Conservation (phyloP, 176 grass and related monocot genomes). For the Metroxylon sagu region DNA sequence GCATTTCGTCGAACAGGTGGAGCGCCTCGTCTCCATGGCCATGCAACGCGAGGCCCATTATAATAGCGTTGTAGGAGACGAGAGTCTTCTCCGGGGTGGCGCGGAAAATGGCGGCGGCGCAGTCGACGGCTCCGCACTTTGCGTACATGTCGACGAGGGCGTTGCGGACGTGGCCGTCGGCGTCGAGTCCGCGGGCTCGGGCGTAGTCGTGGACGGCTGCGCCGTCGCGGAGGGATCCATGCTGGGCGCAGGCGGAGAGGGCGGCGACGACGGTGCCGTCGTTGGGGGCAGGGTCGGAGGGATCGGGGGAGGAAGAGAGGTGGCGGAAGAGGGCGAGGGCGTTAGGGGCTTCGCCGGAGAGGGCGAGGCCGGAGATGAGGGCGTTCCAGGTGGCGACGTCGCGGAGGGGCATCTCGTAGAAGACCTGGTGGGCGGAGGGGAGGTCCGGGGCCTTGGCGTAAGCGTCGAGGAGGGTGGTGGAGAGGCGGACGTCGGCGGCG, state of each 20-base stretch:
- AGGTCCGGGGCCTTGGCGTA: slow-evolving; percentile 49
- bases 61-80: slow-evolving; percentile 64
- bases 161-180: slow-evolving; percentile 43
- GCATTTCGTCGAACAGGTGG: slow-evolving; percentile 69
- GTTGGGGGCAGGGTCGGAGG: slow-evolving; percentile 36
- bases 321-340: slow-evolving; percentile 51
- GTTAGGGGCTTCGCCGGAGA: slow-evolving; percentile 38
- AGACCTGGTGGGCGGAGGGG: slow-evolving; percentile 35
- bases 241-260: slow-evolving; percentile 58
- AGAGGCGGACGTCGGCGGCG: slow-evolving; percentile 39
- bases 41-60: slow-evolving; percentile 59
- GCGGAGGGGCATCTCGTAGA: slow-evolving; percentile 55
- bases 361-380: slow-evolving; percentile 49
- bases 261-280: slow-evolving; percentile 45
- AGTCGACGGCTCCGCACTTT: slow-evolving; percentile 59
- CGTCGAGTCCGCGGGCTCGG: slow-evolving; percentile 15
- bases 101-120: slow-evolving; percentile 48
- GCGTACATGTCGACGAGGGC: slow-evolving; percentile 80
- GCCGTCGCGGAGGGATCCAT: slow-evolving; percentile 41
- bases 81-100: slow-evolving; percentile 32
- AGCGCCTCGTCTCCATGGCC: slow-evolving; percentile 49
- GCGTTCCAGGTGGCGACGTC: slow-evolving; percentile 82
- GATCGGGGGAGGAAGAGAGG: slow-evolving; percentile 22
- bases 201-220: slow-evolving; percentile 40
- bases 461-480: slow-evolving; percentile 64